Percentiles rank a stretch among this genome's conserved stretches.
These are phyloP conservation scores for Malus orientalis DNA, from an alignment of 306 rosid species.

Conservation along the genomic window DNA sequence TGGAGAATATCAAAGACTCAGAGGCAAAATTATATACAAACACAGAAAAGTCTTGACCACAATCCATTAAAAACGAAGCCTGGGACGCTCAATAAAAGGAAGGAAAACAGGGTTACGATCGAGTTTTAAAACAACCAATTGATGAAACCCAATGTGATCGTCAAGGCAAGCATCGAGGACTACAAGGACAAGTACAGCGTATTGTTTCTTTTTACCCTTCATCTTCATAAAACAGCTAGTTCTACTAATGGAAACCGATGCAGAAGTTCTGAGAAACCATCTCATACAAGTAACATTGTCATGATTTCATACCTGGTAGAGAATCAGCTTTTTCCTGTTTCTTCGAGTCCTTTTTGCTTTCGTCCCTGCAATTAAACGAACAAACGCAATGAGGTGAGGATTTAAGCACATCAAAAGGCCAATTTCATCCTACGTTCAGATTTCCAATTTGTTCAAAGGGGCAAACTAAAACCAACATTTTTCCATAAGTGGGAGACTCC, in stretches of 20 bases:
- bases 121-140: constrained; percentile 76
- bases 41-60: not conserved
- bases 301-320: constrained; percentile 31
- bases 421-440: not conserved
- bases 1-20: not conserved
- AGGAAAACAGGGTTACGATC: constrained; percentile 70
- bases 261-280: not conserved
- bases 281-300: not conserved
- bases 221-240: not conserved
- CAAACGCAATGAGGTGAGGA: constrained; percentile 2
- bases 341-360: constrained; percentile 15
- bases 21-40: not conserved
- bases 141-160: constrained; percentile 74
- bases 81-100: constrained; percentile 65
- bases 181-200: constrained; percentile 76
- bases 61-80: constrained; percentile 39
- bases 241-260: not conserved
- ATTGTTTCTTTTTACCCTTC: constrained; percentile 33
- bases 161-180: constrained; percentile 73
- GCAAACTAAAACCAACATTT: constrained; percentile 16
- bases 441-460: not conserved
- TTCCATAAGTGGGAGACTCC: constrained; percentile 22
- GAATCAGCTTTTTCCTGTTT: constrained; percentile 24
- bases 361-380: constrained; percentile 14
- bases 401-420: constrained; percentile 2